phyloP scores from a whole-genome alignment of 2,329 filamentous ascomycete species.

The Venturia aucupariae region DNA sequence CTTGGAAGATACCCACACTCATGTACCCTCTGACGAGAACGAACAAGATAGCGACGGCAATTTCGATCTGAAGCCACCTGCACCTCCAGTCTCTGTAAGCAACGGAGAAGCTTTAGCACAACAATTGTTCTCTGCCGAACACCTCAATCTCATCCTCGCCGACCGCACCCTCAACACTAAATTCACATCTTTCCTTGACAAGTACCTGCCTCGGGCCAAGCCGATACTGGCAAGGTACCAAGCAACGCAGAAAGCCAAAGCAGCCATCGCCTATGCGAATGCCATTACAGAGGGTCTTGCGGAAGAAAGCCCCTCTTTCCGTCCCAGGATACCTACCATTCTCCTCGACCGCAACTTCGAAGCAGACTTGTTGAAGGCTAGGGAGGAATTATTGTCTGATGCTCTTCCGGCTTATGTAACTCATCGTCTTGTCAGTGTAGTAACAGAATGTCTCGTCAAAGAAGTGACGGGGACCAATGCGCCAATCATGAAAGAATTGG shows the following conservation, averaged over 20 bases:
- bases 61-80: not conserved
- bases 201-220: constrained; percentile 29
- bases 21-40: not conserved
- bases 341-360: constrained; percentile 30
- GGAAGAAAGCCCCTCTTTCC: not conserved
- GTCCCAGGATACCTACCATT: constrained; percentile 21
- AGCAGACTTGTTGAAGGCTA: constrained; percentile 23
- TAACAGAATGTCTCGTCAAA: constrained; percentile 34
- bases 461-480: constrained; percentile 35
- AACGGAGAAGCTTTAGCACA: constrained; percentile 10
- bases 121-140: constrained; percentile 34
- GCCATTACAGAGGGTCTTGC: constrained; percentile 25
- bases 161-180: constrained; percentile 27
- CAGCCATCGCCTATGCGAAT: constrained; percentile 37
- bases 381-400: constrained; percentile 30
- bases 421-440: constrained; percentile 29
- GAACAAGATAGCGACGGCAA: not conserved
- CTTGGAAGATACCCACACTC: not conserved
- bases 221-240: constrained; percentile 30
- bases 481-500: constrained; percentile 32
- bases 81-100: not conserved
- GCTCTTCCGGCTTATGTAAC: constrained; percentile 36
- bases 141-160: constrained; percentile 33
- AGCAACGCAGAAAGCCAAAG: constrained; percentile 33
- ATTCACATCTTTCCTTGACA: constrained; percentile 32